Base-by-base conservation (phyloP, 2,329 filamentous ascomycete species). In the Cadophora malorum region DNA sequence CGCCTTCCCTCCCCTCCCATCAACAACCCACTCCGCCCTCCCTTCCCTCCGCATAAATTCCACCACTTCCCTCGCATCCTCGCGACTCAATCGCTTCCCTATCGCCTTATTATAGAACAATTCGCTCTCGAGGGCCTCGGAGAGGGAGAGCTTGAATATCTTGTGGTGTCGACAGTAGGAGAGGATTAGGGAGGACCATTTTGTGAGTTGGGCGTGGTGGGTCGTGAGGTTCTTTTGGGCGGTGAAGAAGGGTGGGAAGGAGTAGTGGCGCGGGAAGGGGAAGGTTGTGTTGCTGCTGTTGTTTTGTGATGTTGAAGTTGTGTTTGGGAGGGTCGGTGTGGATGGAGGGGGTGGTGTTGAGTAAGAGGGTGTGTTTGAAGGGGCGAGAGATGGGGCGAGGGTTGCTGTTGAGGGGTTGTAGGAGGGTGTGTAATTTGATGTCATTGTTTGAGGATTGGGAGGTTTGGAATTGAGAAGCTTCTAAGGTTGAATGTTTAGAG, bases 181-280 rank as follows among this genome's bases (percentile, higher is more conserved):
- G 69, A 94, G 93, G 77, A 98, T 88, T 19, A 97, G 87, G 38
- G 87, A 80, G n/a, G 91, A 89, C 96, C 96, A 99, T 80, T 94
- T 94, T 68, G 86, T 83, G 69, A 94, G 89, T 77, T 96, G 93
- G 56, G 90, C 88, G 80, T 90, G 87, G 77, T 86, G 90, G 10
- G 91, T 95, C 35, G 86, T 86, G 69, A 88, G 83, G 81, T 93
- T 93, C 45, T 90, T 87, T 80, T 96, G 92, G 65, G 88, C 88
- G 66, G 91, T 94, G 87, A 92, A 96, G 89, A 96, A 94, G 77
- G 92, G 90, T 0, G 92, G 92, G 83, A 93, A 95, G 81, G 83
- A 82, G 85, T 94, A 91, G 78, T 88, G 86, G 73, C 83, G 84
- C 4, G 88, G 88, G 79, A 88, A 90, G 49, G 74, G 65, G 79